phyloP scores from a whole-genome alignment of 306 rosid species.

The Quercus engelmannii region DNA sequence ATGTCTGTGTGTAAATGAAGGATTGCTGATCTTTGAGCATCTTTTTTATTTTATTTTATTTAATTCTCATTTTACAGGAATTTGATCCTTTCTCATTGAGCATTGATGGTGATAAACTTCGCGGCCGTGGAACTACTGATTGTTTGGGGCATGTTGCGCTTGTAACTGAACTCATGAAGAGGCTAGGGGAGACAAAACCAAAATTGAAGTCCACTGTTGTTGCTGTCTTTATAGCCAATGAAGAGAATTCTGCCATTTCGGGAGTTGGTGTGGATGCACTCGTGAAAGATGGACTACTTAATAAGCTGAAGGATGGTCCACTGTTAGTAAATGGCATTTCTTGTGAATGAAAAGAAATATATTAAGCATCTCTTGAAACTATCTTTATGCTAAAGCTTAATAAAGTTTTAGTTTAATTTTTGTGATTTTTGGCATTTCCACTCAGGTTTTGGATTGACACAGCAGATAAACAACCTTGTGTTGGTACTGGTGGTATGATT shows the following conservation, averaged over 20 bases:
- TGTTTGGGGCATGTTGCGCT: slow-evolving; percentile 95
- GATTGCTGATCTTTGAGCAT: background rate
- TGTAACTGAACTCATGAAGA: slow-evolving; percentile 74
- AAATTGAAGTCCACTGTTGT: slow-evolving; percentile 76
- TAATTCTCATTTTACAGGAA: slow-evolving; percentile 39
- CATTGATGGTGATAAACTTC: slow-evolving; percentile 80
- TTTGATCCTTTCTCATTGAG: slow-evolving; percentile 91
- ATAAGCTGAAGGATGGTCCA: slow-evolving; percentile 75
- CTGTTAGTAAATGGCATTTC: slow-evolving; percentile 50
- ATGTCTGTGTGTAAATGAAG: background rate
- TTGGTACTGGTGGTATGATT: slow-evolving; percentile 92
- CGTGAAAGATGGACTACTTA: slow-evolving; percentile 71
- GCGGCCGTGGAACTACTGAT: slow-evolving; percentile 95
- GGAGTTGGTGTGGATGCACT: slow-evolving; percentile 93
- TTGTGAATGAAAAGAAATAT: background rate
- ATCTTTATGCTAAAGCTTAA: background rate
- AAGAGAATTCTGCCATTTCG: slow-evolving; percentile 77
- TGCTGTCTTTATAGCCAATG: slow-evolving; percentile 84
- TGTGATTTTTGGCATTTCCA: slow-evolving; percentile 14
- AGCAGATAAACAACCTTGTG: slow-evolving; percentile 90
- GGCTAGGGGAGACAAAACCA: slow-evolving; percentile 73
- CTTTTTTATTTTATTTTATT: background rate
- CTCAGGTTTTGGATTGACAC: slow-evolving; percentile 89
- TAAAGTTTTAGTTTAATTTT: background rate
- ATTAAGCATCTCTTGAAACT: background rate